Conservation (phyloP, 495 filamentous ascomycete species). For the Chaetomidium leptoderma region DNA sequence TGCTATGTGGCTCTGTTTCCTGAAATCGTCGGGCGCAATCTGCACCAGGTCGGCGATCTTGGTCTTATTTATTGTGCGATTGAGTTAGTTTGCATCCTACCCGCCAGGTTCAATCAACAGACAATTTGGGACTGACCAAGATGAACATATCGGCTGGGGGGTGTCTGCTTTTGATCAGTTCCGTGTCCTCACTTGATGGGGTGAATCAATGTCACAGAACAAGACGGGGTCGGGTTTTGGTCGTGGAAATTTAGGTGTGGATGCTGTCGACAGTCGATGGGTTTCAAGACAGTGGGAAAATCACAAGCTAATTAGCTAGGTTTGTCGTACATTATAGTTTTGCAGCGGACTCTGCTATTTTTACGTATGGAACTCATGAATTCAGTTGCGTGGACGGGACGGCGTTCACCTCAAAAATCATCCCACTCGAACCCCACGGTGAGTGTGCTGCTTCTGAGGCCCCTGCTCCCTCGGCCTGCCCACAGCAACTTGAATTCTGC, state of each 20-base stretch:
- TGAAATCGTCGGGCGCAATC: slow-evolving; percentile 80
- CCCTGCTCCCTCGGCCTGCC: neutral
- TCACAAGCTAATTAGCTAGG: no score
- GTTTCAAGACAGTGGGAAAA: no score
- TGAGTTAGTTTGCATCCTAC: no score
- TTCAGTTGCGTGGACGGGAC: neutral
- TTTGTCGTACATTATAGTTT: no score
- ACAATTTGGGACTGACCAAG: slow-evolving; percentile 31
- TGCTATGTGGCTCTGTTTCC: slow-evolving; percentile 67
- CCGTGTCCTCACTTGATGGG: neutral
- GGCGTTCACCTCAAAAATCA: slow-evolving; percentile 2
- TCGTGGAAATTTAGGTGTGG: no score
- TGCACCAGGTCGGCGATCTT: slow-evolving; percentile 87
- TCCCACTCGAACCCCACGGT: neutral
- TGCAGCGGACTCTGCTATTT: no score
- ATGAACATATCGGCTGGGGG: slow-evolving; percentile 37
- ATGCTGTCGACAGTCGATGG: no score
- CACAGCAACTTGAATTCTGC: neutral
- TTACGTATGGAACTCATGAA: no score
- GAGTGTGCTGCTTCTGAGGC: neutral
- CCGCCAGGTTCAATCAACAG: no score
- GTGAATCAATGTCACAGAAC: no score
- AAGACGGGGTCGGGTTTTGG: no score
- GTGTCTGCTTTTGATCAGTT: neutral
- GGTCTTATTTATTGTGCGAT: slow-evolving; percentile 35